Conservation (phyloP, 2,329 filamentous ascomycete species). For the Claviceps pusilla region DNA sequence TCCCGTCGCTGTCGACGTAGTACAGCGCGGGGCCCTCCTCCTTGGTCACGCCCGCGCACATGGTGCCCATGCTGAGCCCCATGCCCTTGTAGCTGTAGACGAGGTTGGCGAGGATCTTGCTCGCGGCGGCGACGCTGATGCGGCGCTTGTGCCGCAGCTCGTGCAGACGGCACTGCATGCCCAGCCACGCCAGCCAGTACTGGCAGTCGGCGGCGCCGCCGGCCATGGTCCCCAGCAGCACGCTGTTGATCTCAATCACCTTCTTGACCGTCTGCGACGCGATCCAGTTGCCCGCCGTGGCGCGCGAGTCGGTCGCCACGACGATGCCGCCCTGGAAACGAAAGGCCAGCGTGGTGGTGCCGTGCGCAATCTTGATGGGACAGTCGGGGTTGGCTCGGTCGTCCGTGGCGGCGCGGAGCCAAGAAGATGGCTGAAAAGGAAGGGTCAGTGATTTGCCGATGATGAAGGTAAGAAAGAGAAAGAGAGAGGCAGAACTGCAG, state of each 20-base stretch:
- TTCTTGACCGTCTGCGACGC: constrained; percentile 99
- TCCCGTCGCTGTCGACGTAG: constrained; percentile 93
- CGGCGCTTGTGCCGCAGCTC: constrained; percentile 98
- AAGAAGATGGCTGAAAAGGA: constrained; percentile 58
- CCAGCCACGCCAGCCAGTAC: constrained; percentile 98
- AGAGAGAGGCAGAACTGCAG: neutral
- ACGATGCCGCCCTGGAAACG: constrained; percentile 97
- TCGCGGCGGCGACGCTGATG: constrained; percentile 92
- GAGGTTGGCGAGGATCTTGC: constrained; percentile 95
- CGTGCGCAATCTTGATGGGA: constrained; percentile 98
- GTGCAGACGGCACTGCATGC: constrained; percentile 97
- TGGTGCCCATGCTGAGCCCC: constrained; percentile 97
- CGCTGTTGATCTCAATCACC: constrained; percentile 95
- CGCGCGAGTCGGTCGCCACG: constrained; percentile 92
- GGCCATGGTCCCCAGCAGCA: constrained; percentile 91
- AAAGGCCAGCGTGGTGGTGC: constrained; percentile 94
- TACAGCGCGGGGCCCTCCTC: constrained; percentile 94
- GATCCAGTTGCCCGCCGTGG: constrained; percentile 97
- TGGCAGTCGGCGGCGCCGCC: constrained; percentile 98
- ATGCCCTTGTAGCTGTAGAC: constrained; percentile 98
- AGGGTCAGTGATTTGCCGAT: too few relatives aligned
- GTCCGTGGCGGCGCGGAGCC: constrained; percentile 93
- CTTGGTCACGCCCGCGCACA: constrained; percentile 93
- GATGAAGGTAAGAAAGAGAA: too few relatives aligned
- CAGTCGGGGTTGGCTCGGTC: constrained; percentile 93